phyloP scores from a whole-genome alignment of 202 grass and related monocot genomes.

The Brachypodium distachyon region DNA sequence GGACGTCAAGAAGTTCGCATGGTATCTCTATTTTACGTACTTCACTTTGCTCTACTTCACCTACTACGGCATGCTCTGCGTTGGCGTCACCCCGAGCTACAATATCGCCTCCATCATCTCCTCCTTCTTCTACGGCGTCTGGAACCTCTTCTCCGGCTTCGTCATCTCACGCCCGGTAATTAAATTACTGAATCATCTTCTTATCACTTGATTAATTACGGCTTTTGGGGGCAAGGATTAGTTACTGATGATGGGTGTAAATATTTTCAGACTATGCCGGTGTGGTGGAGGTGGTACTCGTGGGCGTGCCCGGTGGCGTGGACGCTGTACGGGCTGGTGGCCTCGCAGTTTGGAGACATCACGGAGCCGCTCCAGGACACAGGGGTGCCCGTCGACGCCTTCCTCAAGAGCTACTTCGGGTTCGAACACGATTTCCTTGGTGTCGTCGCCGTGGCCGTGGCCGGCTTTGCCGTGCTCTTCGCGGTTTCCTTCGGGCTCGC shows the following conservation, averaged over 20 bases:
- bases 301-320: slow-evolving; percentile 49
- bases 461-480: slow-evolving; percentile 41
- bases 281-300: slow-evolving; percentile 71
- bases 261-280: slow-evolving; percentile 50
- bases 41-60: slow-evolving; percentile 68
- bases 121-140: slow-evolving; percentile 47
- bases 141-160: slow-evolving; percentile 72
- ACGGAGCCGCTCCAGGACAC: background rate
- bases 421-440: slow-evolving; percentile 52
- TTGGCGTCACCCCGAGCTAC: slow-evolving; percentile 46
- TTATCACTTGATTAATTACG: no score
- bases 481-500: slow-evolving; percentile 40
- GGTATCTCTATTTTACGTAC: slow-evolving; percentile 72
- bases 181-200: background rate
- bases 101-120: slow-evolving; percentile 49
- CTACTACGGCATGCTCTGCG: slow-evolving; percentile 57
- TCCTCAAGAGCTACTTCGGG: slow-evolving; percentile 39
- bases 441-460: slow-evolving; percentile 27
- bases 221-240: no score
- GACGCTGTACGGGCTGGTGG: slow-evolving; percentile 56
- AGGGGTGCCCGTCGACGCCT: slow-evolving; percentile 9
- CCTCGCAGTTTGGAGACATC: slow-evolving; percentile 53
- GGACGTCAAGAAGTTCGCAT: slow-evolving; percentile 47
- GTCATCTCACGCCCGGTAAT: slow-evolving; percentile 40
- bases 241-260: no score